These are phyloP conservation scores for Isabelozyma pseudorhagii DNA, from an alignment of 805 yeast genomes.

Conservation along the genomic window DNA sequence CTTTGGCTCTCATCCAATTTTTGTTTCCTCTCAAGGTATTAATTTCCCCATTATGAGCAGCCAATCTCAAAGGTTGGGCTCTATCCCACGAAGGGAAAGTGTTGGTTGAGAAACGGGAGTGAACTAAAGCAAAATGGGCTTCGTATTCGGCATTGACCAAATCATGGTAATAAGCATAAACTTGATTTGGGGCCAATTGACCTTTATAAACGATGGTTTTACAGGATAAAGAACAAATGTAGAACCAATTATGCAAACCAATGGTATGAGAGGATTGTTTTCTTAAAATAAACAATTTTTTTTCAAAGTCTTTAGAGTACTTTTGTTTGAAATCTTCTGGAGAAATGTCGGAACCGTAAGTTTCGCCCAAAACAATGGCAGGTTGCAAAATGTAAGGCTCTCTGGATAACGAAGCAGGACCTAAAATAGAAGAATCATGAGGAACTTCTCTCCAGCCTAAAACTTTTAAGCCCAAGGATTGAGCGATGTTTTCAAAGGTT, in stretches of 20 bases:
- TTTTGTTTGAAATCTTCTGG: slow-evolving; percentile 53
- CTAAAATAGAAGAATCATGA: slow-evolving; percentile 87
- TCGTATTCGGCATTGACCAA: slow-evolving; percentile 86
- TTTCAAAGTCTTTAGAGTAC: slow-evolving; percentile 69
- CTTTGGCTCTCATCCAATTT: slow-evolving; percentile 99
- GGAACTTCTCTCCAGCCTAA: slow-evolving; percentile 96
- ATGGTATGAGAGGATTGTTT: slow-evolving; percentile 88
- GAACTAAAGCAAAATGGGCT: slow-evolving; percentile 94
- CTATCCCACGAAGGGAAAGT: slow-evolving; percentile 99
- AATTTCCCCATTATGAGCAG: slow-evolving; percentile 98
- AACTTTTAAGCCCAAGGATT: slow-evolving; percentile 71
- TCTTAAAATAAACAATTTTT: slow-evolving; percentile 79
- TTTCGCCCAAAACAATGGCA: slow-evolving; percentile 62
- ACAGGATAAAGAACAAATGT: slow-evolving; percentile 87
- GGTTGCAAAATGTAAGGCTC: slow-evolving; percentile 94
- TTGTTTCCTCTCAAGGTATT: slow-evolving; percentile 96
- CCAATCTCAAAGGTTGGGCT: slow-evolving; percentile 96
- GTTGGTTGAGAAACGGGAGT: slow-evolving; percentile 95
- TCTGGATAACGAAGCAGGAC: slow-evolving; percentile 90
- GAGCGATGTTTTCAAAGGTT: slow-evolving; percentile 80
- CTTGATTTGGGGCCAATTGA: slow-evolving; percentile 95
- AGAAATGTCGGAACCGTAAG: slow-evolving; percentile 25
- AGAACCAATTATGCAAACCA: slow-evolving; percentile 96
- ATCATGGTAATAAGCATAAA: slow-evolving; percentile 91
- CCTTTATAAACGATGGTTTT: slow-evolving; percentile 95